Percentiles rank a stretch among this genome's conserved stretches.
phyloP scores from a whole-genome alignment of 1,284 basidiomycete genomes.

The Termitomyces sp. region DNA sequence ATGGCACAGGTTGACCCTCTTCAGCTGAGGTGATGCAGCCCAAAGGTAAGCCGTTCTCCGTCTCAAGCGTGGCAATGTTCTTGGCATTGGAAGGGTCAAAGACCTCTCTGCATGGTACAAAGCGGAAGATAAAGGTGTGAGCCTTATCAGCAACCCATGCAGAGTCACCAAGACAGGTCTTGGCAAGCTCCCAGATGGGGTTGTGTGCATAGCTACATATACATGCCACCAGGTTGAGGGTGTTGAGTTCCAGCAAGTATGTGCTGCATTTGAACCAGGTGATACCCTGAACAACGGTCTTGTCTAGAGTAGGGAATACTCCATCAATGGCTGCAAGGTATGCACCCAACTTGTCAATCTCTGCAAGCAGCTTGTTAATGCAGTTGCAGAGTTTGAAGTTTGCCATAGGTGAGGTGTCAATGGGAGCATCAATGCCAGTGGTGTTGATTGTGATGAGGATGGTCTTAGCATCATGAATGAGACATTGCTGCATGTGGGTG shows the following conservation, averaged over 20 bases:
- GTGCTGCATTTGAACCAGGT: background rate
- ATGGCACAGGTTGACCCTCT: background rate
- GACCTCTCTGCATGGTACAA: background rate
- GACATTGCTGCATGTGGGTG: background rate
- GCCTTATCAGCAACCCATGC: background rate
- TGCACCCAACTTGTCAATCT: background rate
- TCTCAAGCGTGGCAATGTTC: background rate
- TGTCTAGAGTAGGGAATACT: background rate
- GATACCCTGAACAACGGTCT: background rate
- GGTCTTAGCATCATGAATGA: background rate
- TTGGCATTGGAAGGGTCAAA: background rate
- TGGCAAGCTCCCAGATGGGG: background rate
- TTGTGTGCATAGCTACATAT: background rate
- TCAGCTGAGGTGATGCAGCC: conserved; percentile 2
- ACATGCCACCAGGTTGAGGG: background rate
- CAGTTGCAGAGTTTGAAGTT: too few species aligned
- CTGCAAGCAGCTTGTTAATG: too few species aligned
- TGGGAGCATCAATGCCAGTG: too few species aligned
- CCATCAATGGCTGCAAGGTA: background rate
- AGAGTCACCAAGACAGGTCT: background rate
- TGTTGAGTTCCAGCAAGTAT: background rate
- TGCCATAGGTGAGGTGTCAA: too few species aligned
- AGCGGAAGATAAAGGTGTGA: background rate
- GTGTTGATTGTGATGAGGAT: background rate
- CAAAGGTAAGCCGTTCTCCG: background rate